Conservation (phyloP, 345 rosid species). For the Salix udensis region DNA sequence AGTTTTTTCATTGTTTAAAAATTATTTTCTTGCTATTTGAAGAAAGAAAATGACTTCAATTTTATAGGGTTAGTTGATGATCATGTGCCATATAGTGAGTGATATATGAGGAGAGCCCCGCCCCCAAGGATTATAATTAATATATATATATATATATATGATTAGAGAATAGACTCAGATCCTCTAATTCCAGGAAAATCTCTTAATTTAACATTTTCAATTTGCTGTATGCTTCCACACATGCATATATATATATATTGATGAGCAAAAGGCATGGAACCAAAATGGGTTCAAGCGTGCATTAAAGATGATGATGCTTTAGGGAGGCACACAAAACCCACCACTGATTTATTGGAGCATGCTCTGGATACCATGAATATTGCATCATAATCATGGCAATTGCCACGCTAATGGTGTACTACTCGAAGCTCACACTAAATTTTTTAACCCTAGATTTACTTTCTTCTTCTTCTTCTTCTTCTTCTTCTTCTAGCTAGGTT, state of each 20-base stretch:
- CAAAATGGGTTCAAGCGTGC: slow-evolving; percentile 26
- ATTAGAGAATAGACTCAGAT: neutral
- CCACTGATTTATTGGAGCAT: neutral
- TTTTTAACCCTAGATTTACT: neutral
- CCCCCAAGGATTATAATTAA: no score
- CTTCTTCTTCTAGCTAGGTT: neutral
- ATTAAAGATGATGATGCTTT: slow-evolving; percentile 14
- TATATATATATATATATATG: no score
- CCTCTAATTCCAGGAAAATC: slow-evolving; percentile 1
- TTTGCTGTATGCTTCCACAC: neutral
- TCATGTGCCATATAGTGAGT: no score
- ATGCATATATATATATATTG: no score
- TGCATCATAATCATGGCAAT: neutral
- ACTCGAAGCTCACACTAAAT: neutral
- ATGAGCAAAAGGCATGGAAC: neutral
- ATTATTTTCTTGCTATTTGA: no score
- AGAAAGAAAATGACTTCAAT: no score
- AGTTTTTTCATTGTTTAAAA: no score
- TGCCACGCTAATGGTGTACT: neutral
- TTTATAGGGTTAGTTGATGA: no score
- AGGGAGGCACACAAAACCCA: neutral
- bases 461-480: no score
- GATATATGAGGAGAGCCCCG: no score
- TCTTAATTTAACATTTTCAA: slow-evolving; percentile 2
- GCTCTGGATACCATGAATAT: neutral